Conservation (phyloP, 169 alveolate species). For the Plasmodium relictum region DNA sequence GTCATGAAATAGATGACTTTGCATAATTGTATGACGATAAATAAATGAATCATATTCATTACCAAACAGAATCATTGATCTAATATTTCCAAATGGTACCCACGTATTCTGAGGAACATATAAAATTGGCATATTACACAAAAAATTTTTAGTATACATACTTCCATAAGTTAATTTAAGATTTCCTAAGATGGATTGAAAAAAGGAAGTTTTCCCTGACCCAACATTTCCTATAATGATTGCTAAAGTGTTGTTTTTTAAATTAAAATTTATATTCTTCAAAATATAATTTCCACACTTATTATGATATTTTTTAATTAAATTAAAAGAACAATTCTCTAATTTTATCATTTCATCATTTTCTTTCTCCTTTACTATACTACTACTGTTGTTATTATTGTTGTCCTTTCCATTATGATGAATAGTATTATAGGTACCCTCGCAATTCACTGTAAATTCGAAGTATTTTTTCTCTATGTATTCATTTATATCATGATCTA, state of each 20-base stretch:
- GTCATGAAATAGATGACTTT: conserved; percentile 82
- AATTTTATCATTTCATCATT: conserved; percentile 33
- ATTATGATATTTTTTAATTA: not conserved
- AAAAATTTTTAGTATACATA: conserved; percentile 35
- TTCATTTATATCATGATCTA: conserved; percentile 4
- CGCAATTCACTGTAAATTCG: not conserved
- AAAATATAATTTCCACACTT: conserved; percentile 9
- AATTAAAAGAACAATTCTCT: conserved; percentile 44
- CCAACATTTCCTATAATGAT: conserved; percentile 92
- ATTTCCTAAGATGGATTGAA: conserved; percentile 87
- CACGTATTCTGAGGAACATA: conserved; percentile 88
- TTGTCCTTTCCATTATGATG: not conserved
- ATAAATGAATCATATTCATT: conserved; percentile 73
- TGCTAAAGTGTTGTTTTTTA: conserved; percentile 60
- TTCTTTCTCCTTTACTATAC: not conserved
- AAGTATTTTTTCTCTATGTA: conserved; percentile 1
- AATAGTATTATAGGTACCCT: not conserved
- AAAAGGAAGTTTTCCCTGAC: conserved; percentile 91
- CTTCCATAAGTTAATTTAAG: conserved; percentile 30
- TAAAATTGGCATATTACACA: conserved; percentile 82
- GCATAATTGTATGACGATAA: conserved; percentile 78
- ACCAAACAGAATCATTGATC: conserved; percentile 88
- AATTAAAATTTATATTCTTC: conserved; percentile 44
- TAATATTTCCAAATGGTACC: conserved; percentile 86
- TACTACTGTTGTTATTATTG: not conserved